phyloP scores from a whole-genome alignment of 2,329 filamentous ascomycete species.

The Thelonectria olida region DNA sequence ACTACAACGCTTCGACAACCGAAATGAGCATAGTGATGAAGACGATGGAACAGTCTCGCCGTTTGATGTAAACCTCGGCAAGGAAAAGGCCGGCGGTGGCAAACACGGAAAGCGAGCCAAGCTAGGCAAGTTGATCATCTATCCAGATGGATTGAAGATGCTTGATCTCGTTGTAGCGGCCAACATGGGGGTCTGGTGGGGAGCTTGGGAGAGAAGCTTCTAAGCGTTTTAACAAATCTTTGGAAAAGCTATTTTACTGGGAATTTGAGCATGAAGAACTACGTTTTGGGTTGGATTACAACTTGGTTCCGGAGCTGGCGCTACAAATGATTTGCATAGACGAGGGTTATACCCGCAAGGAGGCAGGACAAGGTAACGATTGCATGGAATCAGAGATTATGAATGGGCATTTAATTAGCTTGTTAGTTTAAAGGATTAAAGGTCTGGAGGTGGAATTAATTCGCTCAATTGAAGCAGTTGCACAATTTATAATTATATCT shows the following conservation, averaged over 20 bases:
- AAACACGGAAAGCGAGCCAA: constrained; percentile 88
- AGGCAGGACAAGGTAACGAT: constrained; percentile 24
- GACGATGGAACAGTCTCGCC: constrained; percentile 49
- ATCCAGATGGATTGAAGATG: constrained; percentile 94
- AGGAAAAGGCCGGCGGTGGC: constrained; percentile 86
- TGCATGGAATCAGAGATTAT: constrained; percentile 11
- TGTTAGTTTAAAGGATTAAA: not conserved
- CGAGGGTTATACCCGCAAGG: constrained; percentile 23
- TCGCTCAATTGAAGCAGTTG: not conserved
- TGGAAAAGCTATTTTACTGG: not conserved
- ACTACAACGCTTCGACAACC: constrained; percentile 44
- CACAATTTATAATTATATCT: not conserved
- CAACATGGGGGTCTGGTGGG: constrained; percentile 95
- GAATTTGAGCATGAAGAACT: not conserved
- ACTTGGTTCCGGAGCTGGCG: constrained; percentile 20
- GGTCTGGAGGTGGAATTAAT: not conserved
- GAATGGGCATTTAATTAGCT: not conserved
- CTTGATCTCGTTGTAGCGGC: constrained; percentile 90
- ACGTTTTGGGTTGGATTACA: constrained; percentile 10
- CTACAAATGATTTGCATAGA: constrained; percentile 19
- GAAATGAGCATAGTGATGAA: constrained; percentile 50
- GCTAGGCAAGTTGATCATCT: constrained; percentile 89
- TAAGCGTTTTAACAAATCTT: too few species aligned
- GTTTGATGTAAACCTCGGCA: constrained; percentile 79
- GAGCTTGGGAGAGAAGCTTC: constrained; percentile 74